Evolutionary conservation across 2,329 filamentous ascomycete genomes (phyloP), one percentile per base, ranked within the genome.

Genomic region (Sporothrix luriei): DNA sequence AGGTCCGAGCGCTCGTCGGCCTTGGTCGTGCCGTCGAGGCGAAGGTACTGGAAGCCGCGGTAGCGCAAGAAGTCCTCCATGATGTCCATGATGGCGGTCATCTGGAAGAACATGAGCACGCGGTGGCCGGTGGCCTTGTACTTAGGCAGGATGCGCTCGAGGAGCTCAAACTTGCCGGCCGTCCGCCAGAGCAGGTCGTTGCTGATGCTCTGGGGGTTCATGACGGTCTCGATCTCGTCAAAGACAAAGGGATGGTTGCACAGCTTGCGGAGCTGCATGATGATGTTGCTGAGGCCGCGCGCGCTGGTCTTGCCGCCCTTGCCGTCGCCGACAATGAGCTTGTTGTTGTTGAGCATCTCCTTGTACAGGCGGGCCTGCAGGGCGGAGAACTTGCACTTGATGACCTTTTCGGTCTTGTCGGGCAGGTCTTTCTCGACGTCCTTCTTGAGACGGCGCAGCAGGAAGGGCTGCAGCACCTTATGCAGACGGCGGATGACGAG

Each of bases 21-120:
- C 79, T 99, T 99, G 59, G 95, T 99, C 0, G 93, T 95, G 83
- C 95, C 95, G 77, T 99, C 95, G 71, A 99, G 85, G 78, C 95
- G 93, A 74, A 99, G 85, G 78, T 97, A 99, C 76, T 91, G 86
- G 74, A 97, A 85, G 61, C 90, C 91, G 73, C 92, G 88, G 76
- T 93, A 90, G 3, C 94, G 90, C 72, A 99, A 81, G 79, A 97
- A 99, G 78, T 99, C 95, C 76, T 99, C 95, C 95, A 99, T 98
- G 77, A 99, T 99, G 81, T 99, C 97, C 95, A 99, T 99, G 78
- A 99, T 99, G 72, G 97, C 94, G 4, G 95, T 99, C 95, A 99
- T 99, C 79, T 99, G 95, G 85, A 99, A 99, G 87, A 99, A 99
- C 91, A 99, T 98, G 79, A 99, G 85, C 38, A 98, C 93, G 80